Conservation (phyloP, 495 filamentous ascomycete species). For the Talaromyces trachyspermus region DNA sequence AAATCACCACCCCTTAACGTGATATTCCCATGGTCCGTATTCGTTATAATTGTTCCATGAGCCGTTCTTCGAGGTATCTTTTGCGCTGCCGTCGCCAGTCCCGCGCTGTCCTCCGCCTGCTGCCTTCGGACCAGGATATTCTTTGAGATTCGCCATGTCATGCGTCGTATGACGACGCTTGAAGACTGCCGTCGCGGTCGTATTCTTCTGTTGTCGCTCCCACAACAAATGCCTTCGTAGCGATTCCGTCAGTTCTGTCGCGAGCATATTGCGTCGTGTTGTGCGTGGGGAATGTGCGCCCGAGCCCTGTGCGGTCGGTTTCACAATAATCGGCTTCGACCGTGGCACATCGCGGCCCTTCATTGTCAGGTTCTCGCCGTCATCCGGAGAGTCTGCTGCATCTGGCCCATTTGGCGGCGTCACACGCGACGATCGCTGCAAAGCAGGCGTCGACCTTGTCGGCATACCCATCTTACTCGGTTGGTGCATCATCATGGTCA, state of each 20-base stretch:
- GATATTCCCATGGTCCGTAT: conserved; percentile 60
- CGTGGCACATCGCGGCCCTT: conserved; percentile 63
- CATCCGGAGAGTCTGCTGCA: conserved; percentile 62
- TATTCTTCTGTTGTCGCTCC: conserved; percentile 85
- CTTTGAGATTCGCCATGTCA: conserved; percentile 74
- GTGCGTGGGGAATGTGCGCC: conserved; percentile 80
- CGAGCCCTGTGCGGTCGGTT: conserved; percentile 43
- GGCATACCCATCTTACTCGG: conserved; percentile 40
- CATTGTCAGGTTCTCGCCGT: conserved; percentile 68
- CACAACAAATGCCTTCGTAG: conserved; percentile 71
- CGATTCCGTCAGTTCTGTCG: conserved; percentile 82
- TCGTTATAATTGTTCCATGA: conserved; percentile 61
- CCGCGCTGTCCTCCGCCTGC: conserved; percentile 9
- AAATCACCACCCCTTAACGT: conserved; percentile 60
- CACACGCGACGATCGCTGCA: conserved; percentile 64
- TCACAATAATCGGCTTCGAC: conserved; percentile 82
- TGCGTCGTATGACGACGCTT: conserved; percentile 90
- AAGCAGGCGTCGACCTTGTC: conserved; percentile 72
- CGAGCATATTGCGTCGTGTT: conserved; percentile 93
- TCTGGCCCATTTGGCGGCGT: conserved; percentile 69
- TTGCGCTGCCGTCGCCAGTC: conserved; percentile 21
- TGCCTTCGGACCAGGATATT: conserved; percentile 52
- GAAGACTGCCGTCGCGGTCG: conserved; percentile 77
- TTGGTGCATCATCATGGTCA: conserved; percentile 84
- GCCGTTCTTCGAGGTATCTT: conserved; percentile 48